Base-by-base conservation (phyloP, 257 asterid species). In the Solanum piurae region DNA sequence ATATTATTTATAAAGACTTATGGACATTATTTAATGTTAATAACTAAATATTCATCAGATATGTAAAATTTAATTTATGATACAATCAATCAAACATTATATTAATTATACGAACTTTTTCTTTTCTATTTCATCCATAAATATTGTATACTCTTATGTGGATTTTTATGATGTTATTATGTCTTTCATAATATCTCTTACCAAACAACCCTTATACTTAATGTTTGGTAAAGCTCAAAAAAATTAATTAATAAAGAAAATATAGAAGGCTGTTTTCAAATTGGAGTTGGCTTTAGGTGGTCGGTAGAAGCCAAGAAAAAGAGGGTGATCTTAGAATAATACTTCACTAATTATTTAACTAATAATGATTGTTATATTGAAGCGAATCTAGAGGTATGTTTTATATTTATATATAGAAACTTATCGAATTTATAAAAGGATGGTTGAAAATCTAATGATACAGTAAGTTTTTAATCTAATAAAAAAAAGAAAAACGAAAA, bases 281-380 rank as follows among this genome's bases (percentile, higher is more conserved):
- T 91, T 40, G 36, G 89, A 83, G 89, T 73, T 91, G 92, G 89
- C 92, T 89, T 85, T 87, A 87, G 82, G 49, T 86, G 91, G 66
- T 36, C 16, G 71, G 89, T 52, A 74, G 85, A 89, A n/a, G 91
- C 88, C 90, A 71, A 80, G 79, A 23, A 87, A 75, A 89, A 86
- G 89, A 12, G 60, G 9, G 12, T 12, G 34, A 40, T 40, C 6
- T 40, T 40, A 49, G 58, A 75, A 75, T 37, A 75, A 75, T 12
- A 40, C 16, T 76, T 5, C 20, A 12, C 6, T 74, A 20, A 74
- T 12, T 76, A 76, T 38, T 76, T 25, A 23, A 38, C 3, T 21
- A 75, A 21, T n/a, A 38, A 23, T 75, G 21, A 21, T 44, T 44
- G 52, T 44, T 46, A 46, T 12, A 46, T 12, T 0, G 55, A 46